A percentile compares a stretch with the other conserved stretches of the same genome.
Evolutionary conservation across 2,329 filamentous ascomycete species (phyloP).

Genomic region (Pyrenophora teres): DNA sequence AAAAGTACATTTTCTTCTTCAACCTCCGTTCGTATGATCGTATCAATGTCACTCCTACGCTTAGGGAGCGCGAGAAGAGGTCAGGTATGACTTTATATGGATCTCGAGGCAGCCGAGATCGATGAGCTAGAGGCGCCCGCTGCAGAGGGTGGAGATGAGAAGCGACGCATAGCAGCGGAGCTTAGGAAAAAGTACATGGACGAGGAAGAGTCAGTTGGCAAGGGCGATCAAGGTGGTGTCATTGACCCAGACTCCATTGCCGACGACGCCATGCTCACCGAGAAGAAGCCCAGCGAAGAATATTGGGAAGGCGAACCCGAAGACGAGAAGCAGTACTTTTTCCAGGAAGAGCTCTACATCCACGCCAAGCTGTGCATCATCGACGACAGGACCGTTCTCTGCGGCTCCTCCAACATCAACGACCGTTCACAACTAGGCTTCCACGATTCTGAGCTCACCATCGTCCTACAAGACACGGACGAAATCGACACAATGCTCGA

Average conservation of each 20-base stretch:
- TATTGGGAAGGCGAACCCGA: conserved; percentile 74
- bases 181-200: conserved; percentile 54
- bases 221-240: conserved; percentile 45
- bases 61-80: conserved; percentile 76
- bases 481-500: conserved; percentile 75
- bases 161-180: conserved; percentile 53
- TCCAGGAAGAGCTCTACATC: conserved; percentile 95
- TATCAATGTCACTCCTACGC: conserved; percentile 76
- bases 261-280: conserved; percentile 79
- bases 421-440: conserved; percentile 85
- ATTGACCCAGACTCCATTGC: conserved; percentile 69
- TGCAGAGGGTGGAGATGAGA: conserved; percentile 42
- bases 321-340: conserved; percentile 82
- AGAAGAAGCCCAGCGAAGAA: conserved; percentile 68
- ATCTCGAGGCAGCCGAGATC: conserved; percentile 85
- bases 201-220: conserved; percentile 46
- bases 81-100: conserved; percentile 81
- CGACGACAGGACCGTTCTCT: conserved; percentile 83
- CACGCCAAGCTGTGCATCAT: conserved; percentile 90
- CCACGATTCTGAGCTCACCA: conserved; percentile 88
- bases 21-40: conserved; percentile 93
- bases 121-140: conserved; percentile 75
- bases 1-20: conserved; percentile 86
- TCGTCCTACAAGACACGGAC: conserved; percentile 85
- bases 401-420: conserved; percentile 88